Evolutionary conservation across 1,284 basidiomycete species (phyloP).

Genomic region (Boletellus sp.): DNA sequence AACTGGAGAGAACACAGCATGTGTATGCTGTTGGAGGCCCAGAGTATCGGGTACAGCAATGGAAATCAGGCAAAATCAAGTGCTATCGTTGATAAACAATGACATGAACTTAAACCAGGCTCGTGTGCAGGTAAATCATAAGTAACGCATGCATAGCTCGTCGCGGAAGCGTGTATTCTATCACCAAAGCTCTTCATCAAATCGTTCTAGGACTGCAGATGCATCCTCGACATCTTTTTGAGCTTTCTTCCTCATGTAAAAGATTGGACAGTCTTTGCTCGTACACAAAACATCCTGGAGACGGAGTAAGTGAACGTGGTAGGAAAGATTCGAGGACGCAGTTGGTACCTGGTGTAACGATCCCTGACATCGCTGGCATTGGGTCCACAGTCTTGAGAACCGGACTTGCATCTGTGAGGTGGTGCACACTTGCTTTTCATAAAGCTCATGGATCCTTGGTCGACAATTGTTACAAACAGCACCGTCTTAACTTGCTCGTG

Average conservation of each 20-base stretch:
- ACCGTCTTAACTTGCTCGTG: constrained; percentile 51
- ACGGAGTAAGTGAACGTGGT: constrained; percentile 1
- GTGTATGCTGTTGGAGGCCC: no score
- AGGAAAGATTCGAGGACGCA: background rate
- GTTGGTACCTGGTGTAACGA: constrained; percentile 81
- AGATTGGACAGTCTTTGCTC: constrained; percentile 97
- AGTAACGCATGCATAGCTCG: background rate
- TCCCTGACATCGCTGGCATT: constrained; percentile 94
- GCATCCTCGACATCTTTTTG: constrained; percentile 94
- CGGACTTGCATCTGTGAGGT: constrained; percentile 83
- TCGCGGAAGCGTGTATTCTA: background rate
- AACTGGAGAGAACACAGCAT: no score
- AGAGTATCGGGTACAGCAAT: no score
- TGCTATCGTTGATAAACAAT: background rate
- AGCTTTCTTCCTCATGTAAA: constrained; percentile 95
- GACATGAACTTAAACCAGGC: background rate
- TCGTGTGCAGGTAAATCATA: background rate
- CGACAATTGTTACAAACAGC: constrained; percentile 93
- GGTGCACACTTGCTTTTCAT: constrained; percentile 79
- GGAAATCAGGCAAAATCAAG: no score
- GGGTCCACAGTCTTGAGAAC: constrained; percentile 93
- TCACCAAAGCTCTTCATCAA: constrained; percentile 70
- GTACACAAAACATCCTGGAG: constrained; percentile 90
- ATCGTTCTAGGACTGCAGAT: constrained; percentile 74
- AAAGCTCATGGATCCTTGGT: constrained; percentile 80